A percentile compares a stretch with the other conserved stretches of the same genome.
Evolutionary conservation across 108 stramenopile species (phyloP).

Genomic region (Tribonema minus): DNA sequence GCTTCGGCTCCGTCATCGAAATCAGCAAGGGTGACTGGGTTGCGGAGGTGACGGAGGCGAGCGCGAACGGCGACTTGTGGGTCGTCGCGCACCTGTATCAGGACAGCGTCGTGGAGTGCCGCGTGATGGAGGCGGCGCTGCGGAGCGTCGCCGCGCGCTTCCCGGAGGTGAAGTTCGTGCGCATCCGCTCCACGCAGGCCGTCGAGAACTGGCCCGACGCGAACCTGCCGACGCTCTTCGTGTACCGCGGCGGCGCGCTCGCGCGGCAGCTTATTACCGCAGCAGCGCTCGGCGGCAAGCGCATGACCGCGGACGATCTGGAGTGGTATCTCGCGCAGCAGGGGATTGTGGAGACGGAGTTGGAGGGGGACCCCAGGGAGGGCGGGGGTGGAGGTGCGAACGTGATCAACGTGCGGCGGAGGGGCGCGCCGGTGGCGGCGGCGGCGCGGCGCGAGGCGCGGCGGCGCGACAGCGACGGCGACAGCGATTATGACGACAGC

Average conservation of each 20-base stretch:
- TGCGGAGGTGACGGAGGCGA: constrained; percentile 56
- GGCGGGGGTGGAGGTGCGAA: constrained; percentile 23
- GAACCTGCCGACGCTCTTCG: constrained; percentile 82
- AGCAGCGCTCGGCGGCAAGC: constrained; percentile 22
- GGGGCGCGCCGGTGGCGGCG: too few relatives aligned
- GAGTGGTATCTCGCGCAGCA: constrained; percentile 47
- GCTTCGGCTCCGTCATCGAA: constrained; percentile 52
- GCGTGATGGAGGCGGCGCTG: constrained; percentile 44
- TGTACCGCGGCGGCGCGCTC: constrained; percentile 75
- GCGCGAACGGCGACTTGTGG: constrained; percentile 28
- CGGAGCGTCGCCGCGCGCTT: constrained; percentile 45
- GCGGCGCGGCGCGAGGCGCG: too few relatives aligned
- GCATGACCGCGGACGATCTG: constrained; percentile 31
- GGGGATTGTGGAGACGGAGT: constrained; percentile 42
- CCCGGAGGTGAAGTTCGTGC: constrained; percentile 69
- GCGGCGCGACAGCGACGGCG: not conserved
- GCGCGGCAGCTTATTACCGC: constrained; percentile 65
- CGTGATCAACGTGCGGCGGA: constrained; percentile 13
- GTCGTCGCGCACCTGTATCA: constrained; percentile 57
- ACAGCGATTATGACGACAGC: not conserved
- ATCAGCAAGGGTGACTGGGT: constrained; percentile 57
- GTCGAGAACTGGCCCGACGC: constrained; percentile 81
- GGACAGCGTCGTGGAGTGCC: constrained; percentile 50
- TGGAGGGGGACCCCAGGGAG: constrained; percentile 51
- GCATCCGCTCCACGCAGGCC: constrained; percentile 69